These are phyloP conservation scores for Colletotrichum magnum DNA, from an alignment of 2,329 filamentous ascomycete species.

Conservation along the genomic window DNA sequence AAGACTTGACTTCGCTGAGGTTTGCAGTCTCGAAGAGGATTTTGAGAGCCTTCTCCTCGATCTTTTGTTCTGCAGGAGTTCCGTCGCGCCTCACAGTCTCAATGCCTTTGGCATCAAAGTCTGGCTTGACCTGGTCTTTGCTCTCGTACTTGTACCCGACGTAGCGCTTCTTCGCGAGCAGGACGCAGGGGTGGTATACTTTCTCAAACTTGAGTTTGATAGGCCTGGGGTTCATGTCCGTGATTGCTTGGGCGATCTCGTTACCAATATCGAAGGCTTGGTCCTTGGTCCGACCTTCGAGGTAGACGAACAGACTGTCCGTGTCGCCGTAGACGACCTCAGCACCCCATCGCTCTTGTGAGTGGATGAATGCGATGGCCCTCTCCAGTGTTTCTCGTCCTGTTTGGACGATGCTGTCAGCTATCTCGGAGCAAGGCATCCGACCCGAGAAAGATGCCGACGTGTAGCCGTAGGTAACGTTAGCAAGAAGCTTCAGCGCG, in stretches of 20 bases:
- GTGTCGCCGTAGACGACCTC: conserved; percentile 99
- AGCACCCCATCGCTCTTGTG: conserved; percentile 87
- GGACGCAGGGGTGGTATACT: conserved; percentile 94
- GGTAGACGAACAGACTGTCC: conserved; percentile 91
- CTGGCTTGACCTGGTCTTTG: conserved; percentile 80
- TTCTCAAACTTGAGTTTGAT: conserved; percentile 99
- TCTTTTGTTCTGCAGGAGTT: conserved; percentile 95
- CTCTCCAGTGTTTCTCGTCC: conserved; percentile 95
- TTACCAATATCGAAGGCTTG: conserved; percentile 94
- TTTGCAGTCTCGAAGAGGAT: conserved; percentile 92
- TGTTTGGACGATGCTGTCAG: conserved; percentile 97
- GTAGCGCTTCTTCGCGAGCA: conserved; percentile 97
- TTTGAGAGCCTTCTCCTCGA: conserved; percentile 92
- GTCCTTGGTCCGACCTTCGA: conserved; percentile 88
- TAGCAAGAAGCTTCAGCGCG: conserved; percentile 95
- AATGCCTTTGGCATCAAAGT: conserved; percentile 98
- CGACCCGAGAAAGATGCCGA: conserved; percentile 96
- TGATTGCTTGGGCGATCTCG: conserved; percentile 90
- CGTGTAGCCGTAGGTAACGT: conserved; percentile 98
- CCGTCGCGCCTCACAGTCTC: conserved; percentile 96
- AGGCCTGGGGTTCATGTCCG: conserved; percentile 89
- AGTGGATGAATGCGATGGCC: conserved; percentile 93
- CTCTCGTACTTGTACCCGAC: conserved; percentile 98
- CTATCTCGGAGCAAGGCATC: conserved; percentile 98
- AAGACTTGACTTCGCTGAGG: conserved; percentile 87